phyloP scores from a whole-genome alignment of 257 asterid genomes.

The Cinchona pubescens region DNA sequence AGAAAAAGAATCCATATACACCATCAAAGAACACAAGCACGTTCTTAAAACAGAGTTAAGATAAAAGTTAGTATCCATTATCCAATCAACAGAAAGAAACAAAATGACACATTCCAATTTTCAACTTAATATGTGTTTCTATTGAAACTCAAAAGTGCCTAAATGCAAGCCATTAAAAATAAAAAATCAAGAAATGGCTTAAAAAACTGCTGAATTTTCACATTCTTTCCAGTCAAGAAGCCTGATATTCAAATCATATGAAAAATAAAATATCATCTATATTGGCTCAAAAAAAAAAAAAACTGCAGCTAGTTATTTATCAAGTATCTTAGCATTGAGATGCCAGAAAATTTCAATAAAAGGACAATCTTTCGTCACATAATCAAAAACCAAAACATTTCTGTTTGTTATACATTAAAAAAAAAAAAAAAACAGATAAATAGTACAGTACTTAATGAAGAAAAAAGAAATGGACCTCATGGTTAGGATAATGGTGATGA shows the following conservation, averaged over 20 bases:
- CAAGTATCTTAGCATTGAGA: background rate
- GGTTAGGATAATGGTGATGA: slow-evolving; percentile 40
- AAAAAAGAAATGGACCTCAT: slow-evolving; percentile 37
- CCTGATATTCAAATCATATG: background rate
- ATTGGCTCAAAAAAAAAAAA: background rate
- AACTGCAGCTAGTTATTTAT: background rate
- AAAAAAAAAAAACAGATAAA: background rate
- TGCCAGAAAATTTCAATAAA: background rate
- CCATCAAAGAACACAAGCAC: background rate
- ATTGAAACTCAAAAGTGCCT: too few species aligned
- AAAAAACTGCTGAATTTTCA: slow-evolving; percentile 5
- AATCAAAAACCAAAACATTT: background rate
- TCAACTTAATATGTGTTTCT: too few species aligned
- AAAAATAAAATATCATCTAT: background rate
- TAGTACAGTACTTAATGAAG: background rate
- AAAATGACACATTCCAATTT: too few species aligned
- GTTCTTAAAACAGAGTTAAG: too few species aligned
- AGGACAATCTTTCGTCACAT: background rate
- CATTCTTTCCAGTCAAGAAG: background rate
- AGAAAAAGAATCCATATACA: background rate
- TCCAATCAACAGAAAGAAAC: too few species aligned
- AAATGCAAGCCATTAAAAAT: too few species aligned
- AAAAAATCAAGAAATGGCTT: background rate
- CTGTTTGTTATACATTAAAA: background rate
- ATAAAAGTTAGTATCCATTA: too few species aligned